Percentiles rank a stretch among this genome's conserved stretches.
Conservation (phyloP, 768 basidiomycete species). For the Leccinum incarnatum region DNA sequence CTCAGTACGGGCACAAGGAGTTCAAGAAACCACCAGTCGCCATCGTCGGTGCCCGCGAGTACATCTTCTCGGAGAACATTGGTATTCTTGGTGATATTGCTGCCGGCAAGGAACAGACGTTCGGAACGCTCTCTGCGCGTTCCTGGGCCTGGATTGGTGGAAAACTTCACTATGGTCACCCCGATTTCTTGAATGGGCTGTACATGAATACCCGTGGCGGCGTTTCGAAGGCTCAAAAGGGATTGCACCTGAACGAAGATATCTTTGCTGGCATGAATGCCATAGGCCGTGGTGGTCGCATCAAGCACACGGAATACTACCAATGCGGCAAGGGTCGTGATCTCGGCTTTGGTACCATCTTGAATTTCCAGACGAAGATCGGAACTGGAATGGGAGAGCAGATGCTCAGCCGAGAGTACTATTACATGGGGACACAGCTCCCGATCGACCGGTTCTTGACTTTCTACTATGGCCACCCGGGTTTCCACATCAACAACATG, state of each 20-base stretch:
- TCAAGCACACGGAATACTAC: constrained; percentile 99
- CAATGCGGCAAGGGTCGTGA: constrained; percentile 99
- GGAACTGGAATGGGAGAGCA: constrained; percentile 99
- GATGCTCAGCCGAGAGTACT: constrained; percentile 98
- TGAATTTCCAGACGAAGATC: constrained; percentile 99
- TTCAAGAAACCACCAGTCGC: constrained; percentile 89
- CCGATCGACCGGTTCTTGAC: constrained; percentile 98
- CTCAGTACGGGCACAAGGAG: constrained; percentile 84
- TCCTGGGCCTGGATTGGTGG: constrained; percentile 97
- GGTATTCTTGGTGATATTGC: constrained; percentile 98
- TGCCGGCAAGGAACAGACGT: constrained; percentile 99
- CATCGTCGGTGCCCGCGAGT: constrained; percentile 98
- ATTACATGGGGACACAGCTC: constrained; percentile 96
- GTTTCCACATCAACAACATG: constrained; percentile 99
- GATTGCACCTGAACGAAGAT: constrained; percentile 98
- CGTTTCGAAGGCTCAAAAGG: constrained; percentile 98
- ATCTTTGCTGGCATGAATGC: constrained; percentile 99
- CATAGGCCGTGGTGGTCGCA: constrained; percentile 91
- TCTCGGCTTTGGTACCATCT: constrained; percentile 96
- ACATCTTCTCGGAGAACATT: constrained; percentile 99
- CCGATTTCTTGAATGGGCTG: constrained; percentile 96
- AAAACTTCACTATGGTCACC: constrained; percentile 98
- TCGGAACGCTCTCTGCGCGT: constrained; percentile 95
- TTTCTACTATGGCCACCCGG: constrained; percentile 99
- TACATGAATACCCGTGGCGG: constrained; percentile 99